Evolutionary conservation across 495 filamentous ascomycete species (phyloP).

Genomic region (Penicillium goetzii): DNA sequence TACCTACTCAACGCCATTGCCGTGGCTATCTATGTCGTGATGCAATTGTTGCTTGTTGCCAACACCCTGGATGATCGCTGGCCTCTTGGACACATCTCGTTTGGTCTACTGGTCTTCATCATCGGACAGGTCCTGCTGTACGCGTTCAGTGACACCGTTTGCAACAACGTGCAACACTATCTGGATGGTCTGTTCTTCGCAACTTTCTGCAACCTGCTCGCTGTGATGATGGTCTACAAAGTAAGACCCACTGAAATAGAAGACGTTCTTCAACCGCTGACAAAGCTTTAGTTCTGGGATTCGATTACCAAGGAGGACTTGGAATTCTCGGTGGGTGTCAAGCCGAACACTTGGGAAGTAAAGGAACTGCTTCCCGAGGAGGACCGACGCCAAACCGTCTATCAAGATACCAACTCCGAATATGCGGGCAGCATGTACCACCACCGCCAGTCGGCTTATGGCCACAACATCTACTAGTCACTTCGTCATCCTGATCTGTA

Average conservation of each 20-base stretch:
- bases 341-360: conserved; percentile 97
- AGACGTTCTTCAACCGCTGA: conserved; percentile 5
- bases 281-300: conserved; percentile 84
- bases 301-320: conserved; percentile 98
- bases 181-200: conserved; percentile 95
- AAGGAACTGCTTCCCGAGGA: conserved; percentile 93
- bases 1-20: conserved; percentile 90
- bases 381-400: conserved; percentile 76
- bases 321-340: conserved; percentile 94
- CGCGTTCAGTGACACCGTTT: conserved; percentile 83
- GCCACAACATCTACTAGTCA: conserved; percentile 38
- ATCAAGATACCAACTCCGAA: conserved; percentile 66
- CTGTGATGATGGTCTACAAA: conserved; percentile 99
- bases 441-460: conserved; percentile 48
- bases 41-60: conserved; percentile 85
- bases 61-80: conserved; percentile 94
- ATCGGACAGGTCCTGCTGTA: conserved; percentile 93
- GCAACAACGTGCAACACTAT: conserved; percentile 85
- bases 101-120: conserved; percentile 90
- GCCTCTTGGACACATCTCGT: conserved; percentile 92
- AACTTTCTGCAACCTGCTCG: conserved; percentile 89
- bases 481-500: conserved; percentile 20
- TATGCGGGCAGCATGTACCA: conserved; percentile 64
- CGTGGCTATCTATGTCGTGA: conserved; percentile 80
- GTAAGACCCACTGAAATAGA: conserved; percentile 44